Conservation (phyloP, 768 basidiomycete genomes). For the Termitomyces sp. region DNA sequence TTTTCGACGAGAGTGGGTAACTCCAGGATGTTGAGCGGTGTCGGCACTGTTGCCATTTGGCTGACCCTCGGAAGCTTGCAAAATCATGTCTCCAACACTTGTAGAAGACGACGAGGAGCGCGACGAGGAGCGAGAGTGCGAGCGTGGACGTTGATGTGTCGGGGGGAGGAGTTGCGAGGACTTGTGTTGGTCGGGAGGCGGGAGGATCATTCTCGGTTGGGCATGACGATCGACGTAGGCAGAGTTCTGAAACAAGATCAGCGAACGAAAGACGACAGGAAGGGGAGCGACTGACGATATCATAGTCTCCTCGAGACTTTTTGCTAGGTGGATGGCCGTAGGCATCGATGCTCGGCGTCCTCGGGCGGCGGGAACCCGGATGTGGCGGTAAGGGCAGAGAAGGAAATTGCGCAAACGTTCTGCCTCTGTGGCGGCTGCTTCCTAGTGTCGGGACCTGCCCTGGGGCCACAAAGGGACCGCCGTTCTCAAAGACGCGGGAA, state of each 20-base stretch:
- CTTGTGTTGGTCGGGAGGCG: conserved; percentile 3
- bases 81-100: conserved; percentile 43
- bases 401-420: conserved; percentile 17
- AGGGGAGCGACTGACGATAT: not conserved
- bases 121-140: conserved; percentile 22
- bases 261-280: not conserved
- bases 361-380: conserved; percentile 25
- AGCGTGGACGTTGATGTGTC: conserved; percentile 6
- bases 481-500: conserved; percentile 39
- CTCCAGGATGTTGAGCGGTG: not conserved
- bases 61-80: conserved; percentile 31
- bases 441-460: conserved; percentile 21
- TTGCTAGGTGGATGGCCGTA: conserved; percentile 48
- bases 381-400: conserved; percentile 37
- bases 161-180: not conserved
- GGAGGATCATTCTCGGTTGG: conserved; percentile 18
- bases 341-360: conserved; percentile 35
- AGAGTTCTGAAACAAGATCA: not conserved
- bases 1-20: not conserved
- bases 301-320: conserved; percentile 29
- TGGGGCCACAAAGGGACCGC: conserved; percentile 37
- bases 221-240: not conserved
- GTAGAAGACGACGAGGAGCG: conserved; percentile 33
- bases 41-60: conserved; percentile 4
- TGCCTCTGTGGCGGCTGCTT: not conserved